Base-by-base conservation (phyloP, 2,329 filamentous ascomycete genomes). In the Colletotrichum cordylinicola region DNA sequence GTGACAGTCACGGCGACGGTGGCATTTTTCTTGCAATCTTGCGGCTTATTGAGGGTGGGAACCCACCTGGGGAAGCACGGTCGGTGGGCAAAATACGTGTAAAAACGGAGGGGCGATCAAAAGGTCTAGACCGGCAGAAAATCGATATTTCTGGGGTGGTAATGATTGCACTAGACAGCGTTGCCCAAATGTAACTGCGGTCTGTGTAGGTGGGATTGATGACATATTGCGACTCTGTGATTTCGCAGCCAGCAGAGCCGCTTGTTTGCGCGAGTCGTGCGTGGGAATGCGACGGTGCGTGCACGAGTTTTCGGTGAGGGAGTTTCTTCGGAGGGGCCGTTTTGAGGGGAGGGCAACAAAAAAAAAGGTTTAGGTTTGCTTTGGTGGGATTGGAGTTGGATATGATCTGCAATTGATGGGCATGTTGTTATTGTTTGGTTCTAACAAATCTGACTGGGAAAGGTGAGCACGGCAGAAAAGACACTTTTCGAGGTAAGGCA, bases 351-450 rank as follows among this genome's bases (percentile, higher is more conserved):
- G 43, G n/a, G n/a, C n/a, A n/a, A n/a, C n/a, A n/a, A n/a, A 29
- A 37, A 71, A 39, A 27, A 35, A 15, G 60, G 72, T 35, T 60
- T 55, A 29, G 68, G 72, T 72, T 69, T 67, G 68, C 72, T 31
- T 62, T 48, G 24, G 21, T 35, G 35, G 10, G 52, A 21, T 33
- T 21, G n/a, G 6, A 72, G 43, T 52, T 52, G 43, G 43, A 52
- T n/a, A 52, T 52, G 43, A 52, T 52, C 43, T 52, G 43, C 43
- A 52, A 52, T 52, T 52, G 43, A 52, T 21, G n/a, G 43, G n/a
- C 43, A 1, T 21, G 43, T 52, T 52, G 8, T 21, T 48, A n/a
- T 21, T 12, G 5, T 52, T 52, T 21, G n/a, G 43, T 48, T 21
- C 18, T 48, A n/a, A 21, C 9, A 10, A 48, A 21, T 48, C 43